Conservation (phyloP, 192 early-diverging fungal genomes). For the Podila horticola region DNA sequence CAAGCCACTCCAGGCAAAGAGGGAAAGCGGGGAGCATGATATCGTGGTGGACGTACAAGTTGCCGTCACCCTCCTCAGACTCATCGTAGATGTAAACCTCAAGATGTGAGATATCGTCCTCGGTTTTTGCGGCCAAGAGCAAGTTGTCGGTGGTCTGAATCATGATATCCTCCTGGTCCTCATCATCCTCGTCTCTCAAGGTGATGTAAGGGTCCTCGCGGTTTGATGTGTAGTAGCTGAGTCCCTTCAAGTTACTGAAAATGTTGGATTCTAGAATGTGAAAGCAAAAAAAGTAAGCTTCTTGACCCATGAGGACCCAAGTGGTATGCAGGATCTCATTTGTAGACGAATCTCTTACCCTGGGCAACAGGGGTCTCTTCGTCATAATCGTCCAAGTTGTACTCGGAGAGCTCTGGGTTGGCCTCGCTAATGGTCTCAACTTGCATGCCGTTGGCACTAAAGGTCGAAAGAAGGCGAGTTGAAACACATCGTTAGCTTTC, state of each 20-base stretch:
- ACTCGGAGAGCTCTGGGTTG: slow-evolving; percentile 78
- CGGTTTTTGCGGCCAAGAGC: slow-evolving; percentile 93
- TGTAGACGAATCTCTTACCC: slow-evolving; percentile 5
- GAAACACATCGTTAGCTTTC: background rate
- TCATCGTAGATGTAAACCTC: slow-evolving; percentile 94
- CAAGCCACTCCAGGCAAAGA: slow-evolving; percentile 95
- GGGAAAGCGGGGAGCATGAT: slow-evolving; percentile 98
- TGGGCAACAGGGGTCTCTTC: slow-evolving; percentile 69
- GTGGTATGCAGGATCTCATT: no score
- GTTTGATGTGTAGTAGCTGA: slow-evolving; percentile 85
- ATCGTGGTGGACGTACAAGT: slow-evolving; percentile 98
- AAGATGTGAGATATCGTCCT: slow-evolving; percentile 96
- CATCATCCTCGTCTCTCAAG: slow-evolving; percentile 74
- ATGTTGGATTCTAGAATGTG: slow-evolving; percentile 65
- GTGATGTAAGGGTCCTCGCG: slow-evolving; percentile 90
- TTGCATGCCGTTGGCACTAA: slow-evolving; percentile 35
- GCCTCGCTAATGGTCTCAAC: slow-evolving; percentile 50
- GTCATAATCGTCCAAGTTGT: slow-evolving; percentile 96
- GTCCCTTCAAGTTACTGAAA: slow-evolving; percentile 88
- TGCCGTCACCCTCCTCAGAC: slow-evolving; percentile 78
- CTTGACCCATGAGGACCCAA: background rate
- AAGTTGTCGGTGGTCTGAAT: slow-evolving; percentile 87
- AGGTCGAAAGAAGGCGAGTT: background rate
- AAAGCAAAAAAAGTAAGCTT: background rate
- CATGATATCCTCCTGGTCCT: slow-evolving; percentile 85